Percentiles rank a stretch among this genome's conserved stretches.
phyloP scores from a whole-genome alignment of 106 monocot genomes.

The Allium sativum region DNA sequence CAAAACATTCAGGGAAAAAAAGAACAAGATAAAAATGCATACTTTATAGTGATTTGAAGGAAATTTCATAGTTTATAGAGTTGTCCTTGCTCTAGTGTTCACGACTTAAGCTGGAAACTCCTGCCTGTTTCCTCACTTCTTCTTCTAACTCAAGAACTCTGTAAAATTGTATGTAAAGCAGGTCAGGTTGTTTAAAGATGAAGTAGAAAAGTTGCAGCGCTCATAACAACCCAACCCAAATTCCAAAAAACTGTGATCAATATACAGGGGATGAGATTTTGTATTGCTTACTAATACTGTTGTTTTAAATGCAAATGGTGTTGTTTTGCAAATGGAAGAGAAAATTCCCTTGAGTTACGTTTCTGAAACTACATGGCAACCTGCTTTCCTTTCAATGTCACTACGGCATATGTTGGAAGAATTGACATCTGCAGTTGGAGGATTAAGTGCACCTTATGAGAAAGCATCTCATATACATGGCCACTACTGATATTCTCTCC shows the following conservation, averaged over 20 bases:
- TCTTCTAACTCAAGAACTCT: neutral
- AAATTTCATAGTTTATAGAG: constrained; percentile 28
- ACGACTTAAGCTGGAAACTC: neutral
- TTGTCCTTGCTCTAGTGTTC: constrained; percentile 16
- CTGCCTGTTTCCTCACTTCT: neutral
- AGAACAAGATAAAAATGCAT: constrained; percentile 13
- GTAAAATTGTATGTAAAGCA: neutral
- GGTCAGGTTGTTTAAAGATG: neutral
- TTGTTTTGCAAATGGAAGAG: constrained; percentile 47
- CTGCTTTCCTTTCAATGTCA: constrained; percentile 51
- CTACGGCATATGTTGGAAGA: constrained; percentile 87
- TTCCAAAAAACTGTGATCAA: neutral
- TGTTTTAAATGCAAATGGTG: too few species aligned
- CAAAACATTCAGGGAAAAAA: too few species aligned
- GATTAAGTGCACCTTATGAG: constrained; percentile 91
- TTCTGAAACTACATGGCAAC: constrained; percentile 67
- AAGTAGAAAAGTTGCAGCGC: neutral
- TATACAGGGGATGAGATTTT: neutral
- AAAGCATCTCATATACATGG: constrained; percentile 85
- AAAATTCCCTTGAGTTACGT: constrained; percentile 95
- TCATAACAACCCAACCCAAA: neutral
- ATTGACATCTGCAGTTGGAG: constrained; percentile 76
- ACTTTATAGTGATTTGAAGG: constrained; percentile 40
- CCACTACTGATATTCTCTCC: constrained; percentile 82
- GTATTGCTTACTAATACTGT: neutral